Evolutionary conservation across 2,329 filamentous ascomycete species (phyloP), one percentile per base, ranked within the genome.

Genomic region (Chrysoporthe deuterocubensis): DNA sequence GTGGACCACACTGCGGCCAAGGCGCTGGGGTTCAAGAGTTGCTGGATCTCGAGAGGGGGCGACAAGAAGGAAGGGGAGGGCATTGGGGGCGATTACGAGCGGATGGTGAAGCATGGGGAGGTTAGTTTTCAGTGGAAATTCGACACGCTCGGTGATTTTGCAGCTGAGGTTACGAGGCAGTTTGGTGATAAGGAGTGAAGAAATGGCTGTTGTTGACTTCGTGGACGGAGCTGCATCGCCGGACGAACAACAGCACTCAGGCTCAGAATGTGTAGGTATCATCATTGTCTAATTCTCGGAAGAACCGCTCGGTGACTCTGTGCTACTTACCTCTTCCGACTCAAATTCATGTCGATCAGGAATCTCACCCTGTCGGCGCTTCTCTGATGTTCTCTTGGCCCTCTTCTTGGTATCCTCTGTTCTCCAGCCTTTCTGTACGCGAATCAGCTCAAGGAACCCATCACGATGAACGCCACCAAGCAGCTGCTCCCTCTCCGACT

Each of bases 1-100:
- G 86, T 90, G 71, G 91, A 93, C 72, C 90, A 92, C 76, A 83
- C 85, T 4, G 89, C 91, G 0, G 88, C 89, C 3, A 86, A 85
- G 77, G 76, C 86, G 74, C 73, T 89, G 21, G 89, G 87, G 1
- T 75, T 93, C 48, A 82, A 81, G 71, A 89, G 84, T 67, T 85
- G 84, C 21, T 93, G 89, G 89, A 92, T 93, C 72, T 84, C 84
- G 66, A 78, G 89, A 46, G 82, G 82, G 0, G 85, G 80, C 0
- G 81, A 81, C 56, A 70, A 61, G 65, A 67, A 69, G 43, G 75
- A 72, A 60, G 63, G 67, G 4, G 72, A 74, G 67, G 74, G 72
- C 37, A 61, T 69, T 1, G 62, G 62, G 44, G 62, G 62, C 16
- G 42, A 69, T 64, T 44, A 78, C 88, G 42, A 81, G 81, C 1